These are phyloP conservation scores for Metschnikowia arizonensis DNA, from an alignment of 805 yeast genomes.

Conservation along the genomic window DNA sequence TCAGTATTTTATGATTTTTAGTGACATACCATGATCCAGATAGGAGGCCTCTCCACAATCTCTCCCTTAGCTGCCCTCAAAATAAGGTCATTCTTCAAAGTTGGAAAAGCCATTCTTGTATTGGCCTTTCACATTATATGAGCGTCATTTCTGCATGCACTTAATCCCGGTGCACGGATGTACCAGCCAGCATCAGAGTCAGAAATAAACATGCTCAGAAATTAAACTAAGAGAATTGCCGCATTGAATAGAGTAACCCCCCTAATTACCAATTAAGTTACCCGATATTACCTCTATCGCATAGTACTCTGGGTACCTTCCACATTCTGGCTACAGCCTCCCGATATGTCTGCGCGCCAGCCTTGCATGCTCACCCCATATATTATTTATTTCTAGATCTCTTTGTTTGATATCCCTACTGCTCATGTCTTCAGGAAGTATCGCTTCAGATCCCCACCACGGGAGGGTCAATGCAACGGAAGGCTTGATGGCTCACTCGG, in stretches of 20 bases:
- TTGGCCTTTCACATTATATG: not conserved
- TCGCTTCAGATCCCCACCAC: conserved; percentile 3
- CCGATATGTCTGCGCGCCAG: conserved; percentile 5
- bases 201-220: not conserved
- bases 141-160: conserved; percentile 3
- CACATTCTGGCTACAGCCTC: not conserved
- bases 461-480: not conserved
- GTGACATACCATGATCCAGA: conserved; percentile 81
- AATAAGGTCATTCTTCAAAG: conserved; percentile 82
- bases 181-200: not conserved
- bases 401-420: not conserved
- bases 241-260: not conserved
- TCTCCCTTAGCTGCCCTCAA: conserved; percentile 90
- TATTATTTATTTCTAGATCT: not conserved
- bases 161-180: conserved; percentile 2
- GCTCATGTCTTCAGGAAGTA: conserved; percentile 4
- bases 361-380: not conserved
- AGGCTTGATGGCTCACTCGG: not conserved
- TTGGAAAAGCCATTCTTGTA: conserved; percentile 49
- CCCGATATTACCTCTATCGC: not conserved
- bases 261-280: too few species aligned
- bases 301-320: not conserved
- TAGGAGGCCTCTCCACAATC: conserved; percentile 91
- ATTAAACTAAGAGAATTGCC: not conserved
- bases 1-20: not conserved